Conservation (phyloP, 352 stramenopile genomes). For the Blastocystis sp. region DNA sequence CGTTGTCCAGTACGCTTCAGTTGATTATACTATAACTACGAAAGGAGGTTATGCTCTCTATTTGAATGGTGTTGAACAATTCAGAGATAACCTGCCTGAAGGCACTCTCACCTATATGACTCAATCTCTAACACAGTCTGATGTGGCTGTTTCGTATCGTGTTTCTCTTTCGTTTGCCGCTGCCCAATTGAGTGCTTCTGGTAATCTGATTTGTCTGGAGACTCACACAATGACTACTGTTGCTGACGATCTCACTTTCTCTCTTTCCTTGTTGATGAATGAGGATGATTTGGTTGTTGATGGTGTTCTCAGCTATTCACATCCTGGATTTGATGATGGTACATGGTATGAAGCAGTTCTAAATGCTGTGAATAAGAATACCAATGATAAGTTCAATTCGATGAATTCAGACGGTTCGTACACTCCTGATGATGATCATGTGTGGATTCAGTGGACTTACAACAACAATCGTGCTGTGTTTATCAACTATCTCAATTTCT, state of each 20-base stretch:
- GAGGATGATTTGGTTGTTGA: constrained; percentile 9
- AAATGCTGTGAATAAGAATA: constrained; percentile 21
- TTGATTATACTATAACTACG: neutral
- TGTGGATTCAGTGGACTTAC: neutral
- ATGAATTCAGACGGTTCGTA: neutral
- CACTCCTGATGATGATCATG: neutral
- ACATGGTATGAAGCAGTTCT: neutral
- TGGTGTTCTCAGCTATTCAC: neutral
- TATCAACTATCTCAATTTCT: neutral
- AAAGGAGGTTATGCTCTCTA: constrained; percentile 37
- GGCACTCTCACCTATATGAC: constrained; percentile 17
- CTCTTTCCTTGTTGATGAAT: neutral
- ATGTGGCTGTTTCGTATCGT: neutral
- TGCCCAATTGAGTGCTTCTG: neutral
- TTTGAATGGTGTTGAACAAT: constrained; percentile 44
- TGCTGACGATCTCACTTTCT: neutral
- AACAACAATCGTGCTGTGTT: neutral
- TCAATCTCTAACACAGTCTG: neutral
- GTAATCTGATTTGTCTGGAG: constrained; percentile 37
- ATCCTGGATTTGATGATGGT: neutral
- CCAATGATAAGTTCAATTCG: neutral
- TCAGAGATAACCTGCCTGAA: neutral
- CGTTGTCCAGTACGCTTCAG: neutral
- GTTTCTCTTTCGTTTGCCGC: neutral
- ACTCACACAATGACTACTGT: neutral